Evolutionary conservation across 805 yeast genomes (phyloP).

Genomic region (Saccharomycodes ludwigii): DNA sequence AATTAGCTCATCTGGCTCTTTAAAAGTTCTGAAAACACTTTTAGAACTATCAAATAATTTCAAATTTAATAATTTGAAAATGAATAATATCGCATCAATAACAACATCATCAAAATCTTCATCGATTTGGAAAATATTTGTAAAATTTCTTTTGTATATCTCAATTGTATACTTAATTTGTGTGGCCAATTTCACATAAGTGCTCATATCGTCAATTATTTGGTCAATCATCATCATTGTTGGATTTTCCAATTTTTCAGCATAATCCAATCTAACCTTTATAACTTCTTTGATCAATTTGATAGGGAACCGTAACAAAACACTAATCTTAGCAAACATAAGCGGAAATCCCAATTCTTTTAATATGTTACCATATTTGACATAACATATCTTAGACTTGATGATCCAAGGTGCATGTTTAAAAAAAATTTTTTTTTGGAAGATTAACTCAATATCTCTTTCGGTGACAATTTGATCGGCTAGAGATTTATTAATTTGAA

Average conservation of each 20-base stretch:
- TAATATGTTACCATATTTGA: constrained; percentile 48
- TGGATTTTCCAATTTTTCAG: constrained; percentile 67
- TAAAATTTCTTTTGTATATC: constrained; percentile 56
- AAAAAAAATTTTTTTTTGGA: constrained; percentile 53
- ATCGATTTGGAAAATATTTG: constrained; percentile 51
- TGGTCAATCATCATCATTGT: constrained; percentile 96
- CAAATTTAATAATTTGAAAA: constrained; percentile 56
- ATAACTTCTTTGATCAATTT: constrained; percentile 70
- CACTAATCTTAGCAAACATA: constrained; percentile 50
- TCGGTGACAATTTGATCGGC: constrained; percentile 79
- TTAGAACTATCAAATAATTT: constrained; percentile 71
- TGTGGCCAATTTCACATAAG: constrained; percentile 63
- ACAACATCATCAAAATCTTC: constrained; percentile 54
- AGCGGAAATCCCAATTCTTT: constrained; percentile 64
- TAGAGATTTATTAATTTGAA: constrained; percentile 41
- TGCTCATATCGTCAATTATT: constrained; percentile 72
- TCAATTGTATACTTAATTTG: constrained; percentile 57
- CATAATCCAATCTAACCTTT: constrained; percentile 59
- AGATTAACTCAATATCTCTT: constrained; percentile 59
- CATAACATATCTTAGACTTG: constrained; percentile 63
- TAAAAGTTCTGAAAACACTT: constrained; percentile 66
- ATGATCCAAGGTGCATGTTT: constrained; percentile 72
- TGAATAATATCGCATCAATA: constrained; percentile 59
- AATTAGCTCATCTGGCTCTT: constrained; percentile 84
- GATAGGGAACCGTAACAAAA: constrained; percentile 64